Base-by-base conservation (phyloP, 139 green algal species). In the Auxenochlorella pyrenoidosa region DNA sequence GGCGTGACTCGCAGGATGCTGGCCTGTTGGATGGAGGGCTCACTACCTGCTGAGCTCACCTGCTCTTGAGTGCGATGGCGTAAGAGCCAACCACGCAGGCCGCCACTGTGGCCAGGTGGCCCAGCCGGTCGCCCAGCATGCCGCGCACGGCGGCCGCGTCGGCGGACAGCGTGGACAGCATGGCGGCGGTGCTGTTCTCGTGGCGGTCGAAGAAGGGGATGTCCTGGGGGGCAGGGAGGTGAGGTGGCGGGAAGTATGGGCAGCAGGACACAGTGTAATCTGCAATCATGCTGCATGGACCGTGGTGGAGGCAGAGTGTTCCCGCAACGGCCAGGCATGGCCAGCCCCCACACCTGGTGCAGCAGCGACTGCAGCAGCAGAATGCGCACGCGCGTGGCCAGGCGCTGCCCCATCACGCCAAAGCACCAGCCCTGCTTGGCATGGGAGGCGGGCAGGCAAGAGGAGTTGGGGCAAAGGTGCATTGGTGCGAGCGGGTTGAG, bases 331-430 rank as follows among this genome's bases (percentile, higher is more conserved):
- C 18, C 15, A n/a, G n/a, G n/a, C 54, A 63, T 24, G 18, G 47
- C 18, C 54, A 26, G 54, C 12, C 13, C 54, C 54, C 6, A 10
- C 54, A 63, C 92, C 86, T 93, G 88, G 73, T 44, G 63, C 5
- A 88, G 80, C 65, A 96, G 90, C 5, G 93, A 68, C 16, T 51
- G 68, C 58, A 97, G 90, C 79, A 96, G 89, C 63, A 95, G 68
- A 36, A 89, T 40, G 8, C 95, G 87, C 70, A 97, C 85, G 65
- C 95, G 90, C 1, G 83, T 79, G 8, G 91, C 89, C 86, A 97
- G 94, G n/a, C 85, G 88, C 79, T 94, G 88, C 0, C 93, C 94
- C 87, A 95, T 93, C 51, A 90, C 77, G 51, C 71, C 86, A 76
- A 96, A 95, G 34, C 83, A 79, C n/a, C 86, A 90, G 66, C 83